Evolutionary conservation across 352 stramenopile genomes (phyloP).

Genomic region (Blastocystis hominis): DNA sequence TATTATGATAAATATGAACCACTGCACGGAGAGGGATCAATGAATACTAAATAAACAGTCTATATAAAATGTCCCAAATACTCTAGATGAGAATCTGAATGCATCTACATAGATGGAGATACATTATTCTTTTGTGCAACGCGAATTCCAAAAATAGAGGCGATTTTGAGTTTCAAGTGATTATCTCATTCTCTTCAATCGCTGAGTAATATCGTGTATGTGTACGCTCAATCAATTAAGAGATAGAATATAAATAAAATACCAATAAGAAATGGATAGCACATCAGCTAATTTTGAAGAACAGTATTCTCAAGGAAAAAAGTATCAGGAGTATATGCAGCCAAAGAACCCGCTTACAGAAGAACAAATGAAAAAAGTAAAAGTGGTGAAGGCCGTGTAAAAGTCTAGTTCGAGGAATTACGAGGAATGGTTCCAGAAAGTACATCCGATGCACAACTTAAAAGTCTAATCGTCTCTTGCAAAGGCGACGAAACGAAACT

Average conservation of each 20-base stretch:
- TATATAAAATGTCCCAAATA: not conserved
- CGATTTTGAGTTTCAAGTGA: not conserved
- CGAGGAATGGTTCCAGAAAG: not conserved
- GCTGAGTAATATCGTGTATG: not conserved
- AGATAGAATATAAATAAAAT: not conserved
- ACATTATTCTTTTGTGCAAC: not conserved
- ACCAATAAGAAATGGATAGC: not conserved
- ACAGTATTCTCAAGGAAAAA: not conserved
- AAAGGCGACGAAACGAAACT: not conserved
- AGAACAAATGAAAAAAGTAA: not conserved
- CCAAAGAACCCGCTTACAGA: not conserved
- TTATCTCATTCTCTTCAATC: not conserved
- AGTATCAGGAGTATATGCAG: not conserved
- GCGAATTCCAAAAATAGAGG: not conserved
- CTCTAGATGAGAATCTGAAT: not conserved
- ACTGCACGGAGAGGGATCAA: not conserved
- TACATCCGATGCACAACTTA: not conserved
- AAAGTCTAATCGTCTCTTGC: slow-evolving; percentile 5
- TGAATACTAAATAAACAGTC: not conserved
- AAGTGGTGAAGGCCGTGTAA: not conserved
- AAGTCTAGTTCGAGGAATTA: not conserved
- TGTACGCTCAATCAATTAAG: not conserved
- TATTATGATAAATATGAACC: not conserved
- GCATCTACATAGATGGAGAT: not conserved
- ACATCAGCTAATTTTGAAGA: not conserved